Conservation (phyloP, 192 early-diverging fungal genomes). For the Backusella circina region DNA sequence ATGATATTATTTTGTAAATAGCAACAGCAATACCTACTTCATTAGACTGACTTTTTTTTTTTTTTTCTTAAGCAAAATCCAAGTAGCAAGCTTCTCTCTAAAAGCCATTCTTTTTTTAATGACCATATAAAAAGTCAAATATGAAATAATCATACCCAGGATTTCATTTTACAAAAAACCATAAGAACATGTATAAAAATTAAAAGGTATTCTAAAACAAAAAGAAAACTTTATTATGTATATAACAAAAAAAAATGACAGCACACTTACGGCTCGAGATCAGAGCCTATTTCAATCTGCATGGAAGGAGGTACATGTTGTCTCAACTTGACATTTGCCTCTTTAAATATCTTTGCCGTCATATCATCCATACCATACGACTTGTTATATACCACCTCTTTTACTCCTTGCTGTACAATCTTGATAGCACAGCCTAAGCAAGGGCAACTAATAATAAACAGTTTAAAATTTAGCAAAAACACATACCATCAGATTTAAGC, state of each 20-base stretch:
- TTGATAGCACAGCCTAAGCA: slow-evolving; percentile 93
- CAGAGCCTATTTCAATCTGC: slow-evolving; percentile 46
- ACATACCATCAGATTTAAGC: background rate
- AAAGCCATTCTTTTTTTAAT: too few species aligned
- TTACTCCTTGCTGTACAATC: slow-evolving; percentile 92
- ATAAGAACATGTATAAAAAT: background rate
- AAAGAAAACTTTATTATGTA: background rate
- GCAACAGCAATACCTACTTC: too few species aligned
- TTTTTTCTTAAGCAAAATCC: too few species aligned
- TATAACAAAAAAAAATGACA: too few species aligned
- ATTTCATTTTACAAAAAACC: too few species aligned
- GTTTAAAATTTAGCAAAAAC: too few species aligned
- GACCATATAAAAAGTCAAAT: too few species aligned
- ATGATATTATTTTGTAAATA: too few species aligned
- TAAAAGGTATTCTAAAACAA: background rate
- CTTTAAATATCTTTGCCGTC: slow-evolving; percentile 74
- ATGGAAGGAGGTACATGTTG: slow-evolving; percentile 67
- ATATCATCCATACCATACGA: slow-evolving; percentile 95
- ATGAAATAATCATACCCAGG: too few species aligned
- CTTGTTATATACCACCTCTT: slow-evolving; percentile 88
- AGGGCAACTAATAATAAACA: slow-evolving; percentile 42
- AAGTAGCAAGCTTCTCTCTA: too few species aligned
- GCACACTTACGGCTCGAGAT: slow-evolving; percentile 14
- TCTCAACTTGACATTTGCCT: slow-evolving; percentile 78
- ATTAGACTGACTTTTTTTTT: too few species aligned